Percentiles rank a stretch among this genome's conserved stretches.
Conservation (phyloP, 2,329 filamentous ascomycete genomes). For the Pyrenophora seminiperda region DNA sequence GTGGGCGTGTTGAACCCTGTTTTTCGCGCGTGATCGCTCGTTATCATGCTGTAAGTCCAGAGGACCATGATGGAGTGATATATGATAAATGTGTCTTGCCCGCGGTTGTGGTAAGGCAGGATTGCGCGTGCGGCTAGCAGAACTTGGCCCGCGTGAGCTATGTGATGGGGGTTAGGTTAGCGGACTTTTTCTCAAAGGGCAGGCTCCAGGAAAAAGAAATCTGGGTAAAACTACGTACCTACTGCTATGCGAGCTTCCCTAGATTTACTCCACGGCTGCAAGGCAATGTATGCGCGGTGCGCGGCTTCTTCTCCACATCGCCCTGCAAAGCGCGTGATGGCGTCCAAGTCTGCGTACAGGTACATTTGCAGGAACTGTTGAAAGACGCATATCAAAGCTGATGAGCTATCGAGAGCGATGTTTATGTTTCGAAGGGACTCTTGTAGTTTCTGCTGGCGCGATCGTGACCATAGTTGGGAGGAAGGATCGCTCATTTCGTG, state of each 20-base stretch:
- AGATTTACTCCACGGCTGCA: constrained; percentile 52
- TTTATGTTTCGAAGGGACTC: constrained; percentile 53
- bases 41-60: constrained; percentile 35
- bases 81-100: constrained; percentile 25
- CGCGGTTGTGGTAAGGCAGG: constrained; percentile 25
- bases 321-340: constrained; percentile 68
- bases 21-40: constrained; percentile 20
- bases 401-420: constrained; percentile 45
- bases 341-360: constrained; percentile 65
- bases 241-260: constrained; percentile 25
- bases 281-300: constrained; percentile 32
- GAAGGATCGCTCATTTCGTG: constrained; percentile 20
- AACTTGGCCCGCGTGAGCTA: constrained; percentile 26
- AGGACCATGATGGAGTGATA: constrained; percentile 31
- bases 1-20: constrained; percentile 6
- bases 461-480: constrained; percentile 26
- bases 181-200: too few species aligned
- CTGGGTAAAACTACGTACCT: background rate
- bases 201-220: background rate
- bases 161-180: background rate
- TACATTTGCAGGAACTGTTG: constrained; percentile 64
- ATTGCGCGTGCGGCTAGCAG: constrained; percentile 20
- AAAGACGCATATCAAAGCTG: constrained; percentile 31
- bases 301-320: constrained; percentile 69
- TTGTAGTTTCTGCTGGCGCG: constrained; percentile 22